These are phyloP conservation scores for Coccinonectria pachysandricola DNA, from an alignment of 2,329 filamentous ascomycete genomes.

Conservation along the genomic window DNA sequence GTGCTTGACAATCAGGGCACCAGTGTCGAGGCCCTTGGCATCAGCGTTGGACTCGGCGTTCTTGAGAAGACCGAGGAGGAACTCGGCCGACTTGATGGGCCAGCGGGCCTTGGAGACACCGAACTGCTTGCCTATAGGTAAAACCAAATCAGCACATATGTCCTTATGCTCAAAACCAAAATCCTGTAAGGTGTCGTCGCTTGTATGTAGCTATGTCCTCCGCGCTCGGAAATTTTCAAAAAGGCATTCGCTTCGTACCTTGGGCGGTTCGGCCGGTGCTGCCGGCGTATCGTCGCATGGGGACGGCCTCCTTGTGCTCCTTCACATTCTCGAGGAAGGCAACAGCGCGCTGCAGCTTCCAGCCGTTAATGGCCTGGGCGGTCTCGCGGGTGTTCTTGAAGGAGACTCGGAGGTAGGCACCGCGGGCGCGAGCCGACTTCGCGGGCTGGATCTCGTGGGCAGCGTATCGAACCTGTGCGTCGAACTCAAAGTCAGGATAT, in stretches of 20 bases:
- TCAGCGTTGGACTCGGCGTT: constrained; percentile 97
- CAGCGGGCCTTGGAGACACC: constrained; percentile 97
- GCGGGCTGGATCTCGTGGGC: constrained; percentile 75
- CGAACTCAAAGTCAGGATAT: constrained; percentile 17
- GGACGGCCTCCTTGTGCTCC: constrained; percentile 93
- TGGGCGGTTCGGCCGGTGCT: constrained; percentile 92
- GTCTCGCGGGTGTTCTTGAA: constrained; percentile 99
- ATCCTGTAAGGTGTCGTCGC: too few relatives aligned
- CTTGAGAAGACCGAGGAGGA: constrained; percentile 93
- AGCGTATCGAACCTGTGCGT: constrained; percentile 80
- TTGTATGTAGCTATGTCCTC: too few relatives aligned
- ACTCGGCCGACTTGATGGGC: constrained; percentile 98
- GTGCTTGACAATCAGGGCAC: constrained; percentile 98
- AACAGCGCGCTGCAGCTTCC: constrained; percentile 91
- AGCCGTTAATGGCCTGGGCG: constrained; percentile 98
- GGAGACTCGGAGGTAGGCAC: constrained; percentile 96
- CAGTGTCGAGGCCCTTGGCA: constrained; percentile 93
- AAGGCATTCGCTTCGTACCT: constrained; percentile 63
- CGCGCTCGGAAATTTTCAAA: too few relatives aligned
- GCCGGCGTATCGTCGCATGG: constrained; percentile 95
- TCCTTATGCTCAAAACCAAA: constrained; percentile 2
- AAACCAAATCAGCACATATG: constrained; percentile 17
- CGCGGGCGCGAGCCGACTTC: constrained; percentile 95
- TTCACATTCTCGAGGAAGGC: constrained; percentile 97
- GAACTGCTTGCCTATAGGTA: constrained; percentile 80